phyloP scores from a whole-genome alignment of 441 rosid genomes.

The Viola pubescens region DNA sequence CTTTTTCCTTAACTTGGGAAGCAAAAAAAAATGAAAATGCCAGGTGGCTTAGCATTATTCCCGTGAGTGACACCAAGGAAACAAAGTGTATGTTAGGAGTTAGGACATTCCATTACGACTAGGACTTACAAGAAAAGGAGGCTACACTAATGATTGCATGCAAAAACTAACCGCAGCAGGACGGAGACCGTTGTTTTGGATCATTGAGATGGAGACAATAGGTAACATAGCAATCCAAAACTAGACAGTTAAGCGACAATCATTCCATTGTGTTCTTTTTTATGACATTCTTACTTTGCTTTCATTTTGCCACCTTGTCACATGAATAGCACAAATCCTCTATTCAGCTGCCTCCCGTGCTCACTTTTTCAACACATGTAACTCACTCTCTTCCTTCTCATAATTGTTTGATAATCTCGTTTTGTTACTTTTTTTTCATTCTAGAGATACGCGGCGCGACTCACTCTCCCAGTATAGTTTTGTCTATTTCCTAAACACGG shows the following conservation, averaged over 20 bases:
- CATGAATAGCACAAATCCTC: not conserved
- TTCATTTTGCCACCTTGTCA: not conserved
- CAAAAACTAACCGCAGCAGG: no score
- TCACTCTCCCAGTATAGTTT: not conserved
- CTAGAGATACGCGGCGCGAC: not conserved
- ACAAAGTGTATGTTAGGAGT: no score
- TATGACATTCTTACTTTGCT: not conserved
- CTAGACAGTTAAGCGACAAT: not conserved
- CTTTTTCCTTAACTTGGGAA: no score
- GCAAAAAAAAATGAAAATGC: no score
- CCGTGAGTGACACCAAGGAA: no score
- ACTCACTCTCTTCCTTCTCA: not conserved
- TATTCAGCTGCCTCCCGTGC: conserved; percentile 4
- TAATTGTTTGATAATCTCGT: no score
- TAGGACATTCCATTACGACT: no score
- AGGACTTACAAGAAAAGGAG: no score
- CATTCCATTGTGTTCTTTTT: not conserved
- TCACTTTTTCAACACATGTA: not conserved
- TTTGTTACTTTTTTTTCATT: not conserved
- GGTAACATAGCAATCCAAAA: not conserved
- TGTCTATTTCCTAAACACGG: not conserved
- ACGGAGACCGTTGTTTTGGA: no score
- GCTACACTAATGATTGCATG: no score
- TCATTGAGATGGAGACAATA: not conserved
- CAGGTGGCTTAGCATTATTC: no score